Conservation (phyloP, 805 yeast species). For the Nakazawaea populi region DNA sequence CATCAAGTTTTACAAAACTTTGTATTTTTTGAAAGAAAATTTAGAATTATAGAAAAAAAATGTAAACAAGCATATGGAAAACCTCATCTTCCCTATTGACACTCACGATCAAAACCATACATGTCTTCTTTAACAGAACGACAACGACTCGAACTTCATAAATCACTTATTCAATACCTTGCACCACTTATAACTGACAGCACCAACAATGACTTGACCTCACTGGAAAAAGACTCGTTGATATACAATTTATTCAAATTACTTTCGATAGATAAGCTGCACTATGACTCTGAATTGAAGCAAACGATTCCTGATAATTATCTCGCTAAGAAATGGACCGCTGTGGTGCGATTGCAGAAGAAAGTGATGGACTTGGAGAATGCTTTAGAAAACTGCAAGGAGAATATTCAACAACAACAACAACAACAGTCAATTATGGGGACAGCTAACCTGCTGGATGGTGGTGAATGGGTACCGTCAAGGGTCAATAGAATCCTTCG, state of each 20-base stretch:
- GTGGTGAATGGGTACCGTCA: slow-evolving; percentile 56
- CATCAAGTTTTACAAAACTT: too few relatives aligned
- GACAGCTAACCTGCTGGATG: too few relatives aligned
- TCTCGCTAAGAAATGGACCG: slow-evolving; percentile 80
- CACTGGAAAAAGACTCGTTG: background rate
- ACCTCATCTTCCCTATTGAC: too few relatives aligned
- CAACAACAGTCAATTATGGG: slow-evolving; percentile 19
- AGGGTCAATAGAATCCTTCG: slow-evolving; percentile 34
- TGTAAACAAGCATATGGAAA: too few relatives aligned
- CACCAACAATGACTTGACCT: background rate
- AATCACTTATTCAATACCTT: slow-evolving; percentile 28
- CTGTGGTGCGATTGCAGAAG: slow-evolving; percentile 75
- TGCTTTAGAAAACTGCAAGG: slow-evolving; percentile 43
- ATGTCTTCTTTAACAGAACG: slow-evolving; percentile 23
- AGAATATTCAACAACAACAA: slow-evolving; percentile 16
- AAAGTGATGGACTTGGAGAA: slow-evolving; percentile 65
- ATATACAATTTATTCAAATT: slow-evolving; percentile 3
- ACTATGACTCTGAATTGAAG: slow-evolving; percentile 3
- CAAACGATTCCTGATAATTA: slow-evolving; percentile 21
- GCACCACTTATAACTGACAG: slow-evolving; percentile 11
- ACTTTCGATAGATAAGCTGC: slow-evolving; percentile 8
- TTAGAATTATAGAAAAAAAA: too few relatives aligned
- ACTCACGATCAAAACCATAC: background rate
- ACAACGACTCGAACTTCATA: slow-evolving; percentile 29
- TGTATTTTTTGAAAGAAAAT: too few relatives aligned